A percentile compares a stretch with the other conserved stretches of the same genome.
Conservation (phyloP, 2,329 filamentous ascomycete species). For the Sarocladiaceae sp. region DNA sequence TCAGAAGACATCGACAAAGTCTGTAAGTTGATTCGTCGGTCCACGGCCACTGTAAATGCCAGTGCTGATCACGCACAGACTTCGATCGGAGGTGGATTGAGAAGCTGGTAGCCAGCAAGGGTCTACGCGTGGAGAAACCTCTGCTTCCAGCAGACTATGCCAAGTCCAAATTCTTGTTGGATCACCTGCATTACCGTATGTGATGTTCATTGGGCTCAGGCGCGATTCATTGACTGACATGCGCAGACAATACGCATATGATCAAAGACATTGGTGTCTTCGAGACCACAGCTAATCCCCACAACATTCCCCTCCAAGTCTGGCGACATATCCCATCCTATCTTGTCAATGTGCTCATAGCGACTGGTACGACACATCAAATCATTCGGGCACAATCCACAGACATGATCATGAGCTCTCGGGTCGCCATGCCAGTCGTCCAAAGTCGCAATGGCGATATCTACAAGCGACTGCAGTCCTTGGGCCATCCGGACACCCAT, state of each 20-base stretch:
- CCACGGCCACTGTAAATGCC: not conserved
- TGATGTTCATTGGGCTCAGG: not conserved
- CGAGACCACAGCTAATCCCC: not conserved
- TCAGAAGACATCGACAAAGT: not conserved
- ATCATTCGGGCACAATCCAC: conserved; percentile 1
- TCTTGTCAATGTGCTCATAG: not conserved
- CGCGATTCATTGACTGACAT: not conserved
- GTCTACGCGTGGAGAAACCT: not conserved
- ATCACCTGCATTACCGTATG: conserved; percentile 5
- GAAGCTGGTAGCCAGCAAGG: not conserved
- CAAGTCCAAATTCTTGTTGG: not conserved
- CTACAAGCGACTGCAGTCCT: not conserved
- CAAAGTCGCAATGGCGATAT: not conserved
- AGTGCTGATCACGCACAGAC: not conserved
- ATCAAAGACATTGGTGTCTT: conserved; percentile 6
- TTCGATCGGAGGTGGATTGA: not conserved
- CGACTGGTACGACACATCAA: conserved; percentile 6
- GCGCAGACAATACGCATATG: conserved; percentile 3
- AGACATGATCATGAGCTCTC: not conserved
- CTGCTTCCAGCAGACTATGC: conserved; percentile 2
- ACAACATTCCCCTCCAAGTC: conserved; percentile 1
- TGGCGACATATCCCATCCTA: conserved; percentile 3
- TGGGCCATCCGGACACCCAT: conserved; percentile 1
- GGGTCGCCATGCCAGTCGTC: not conserved
- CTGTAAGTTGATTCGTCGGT: not conserved